phyloP scores from a whole-genome alignment of 177 flowering plant genomes.

The Telopea speciosissima region DNA sequence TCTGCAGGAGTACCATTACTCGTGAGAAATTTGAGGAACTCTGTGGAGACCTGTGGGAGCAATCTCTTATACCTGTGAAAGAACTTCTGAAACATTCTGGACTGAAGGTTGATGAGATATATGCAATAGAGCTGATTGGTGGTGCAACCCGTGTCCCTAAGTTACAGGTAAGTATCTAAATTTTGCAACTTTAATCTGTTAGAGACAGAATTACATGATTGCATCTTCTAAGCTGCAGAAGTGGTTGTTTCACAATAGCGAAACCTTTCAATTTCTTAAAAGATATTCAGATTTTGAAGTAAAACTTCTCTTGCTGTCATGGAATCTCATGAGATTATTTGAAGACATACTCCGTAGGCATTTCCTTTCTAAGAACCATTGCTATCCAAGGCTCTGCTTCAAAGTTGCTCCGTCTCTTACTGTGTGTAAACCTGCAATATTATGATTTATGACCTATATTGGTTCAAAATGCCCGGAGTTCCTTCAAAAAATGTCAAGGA shows the following conservation, averaged over 20 bases:
- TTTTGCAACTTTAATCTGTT: background rate
- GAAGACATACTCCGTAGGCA: background rate
- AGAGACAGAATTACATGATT: background rate
- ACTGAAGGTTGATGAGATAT: constrained; percentile 57
- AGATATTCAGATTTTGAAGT: background rate
- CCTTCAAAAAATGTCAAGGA: background rate
- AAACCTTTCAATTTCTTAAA: background rate
- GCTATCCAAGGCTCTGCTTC: background rate
- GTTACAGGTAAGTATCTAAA: constrained; percentile 59
- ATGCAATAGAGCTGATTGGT: constrained; percentile 95
- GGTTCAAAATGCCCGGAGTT: too few species aligned
- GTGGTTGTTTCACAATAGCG: background rate
- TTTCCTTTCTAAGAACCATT: background rate
- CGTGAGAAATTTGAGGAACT: constrained; percentile 97
- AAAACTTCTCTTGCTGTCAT: background rate
- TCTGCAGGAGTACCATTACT: constrained; percentile 78
- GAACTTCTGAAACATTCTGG: constrained; percentile 73
- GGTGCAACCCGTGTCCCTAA: constrained; percentile 99
- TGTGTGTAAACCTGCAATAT: background rate
- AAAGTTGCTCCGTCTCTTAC: background rate
- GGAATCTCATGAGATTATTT: background rate
- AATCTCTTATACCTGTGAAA: constrained; percentile 67
- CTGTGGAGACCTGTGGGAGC: constrained; percentile 91
- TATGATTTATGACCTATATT: background rate
- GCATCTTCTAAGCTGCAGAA: background rate